Conservation (phyloP, 75 land plant species). For the Sequoia sempervirens region DNA sequence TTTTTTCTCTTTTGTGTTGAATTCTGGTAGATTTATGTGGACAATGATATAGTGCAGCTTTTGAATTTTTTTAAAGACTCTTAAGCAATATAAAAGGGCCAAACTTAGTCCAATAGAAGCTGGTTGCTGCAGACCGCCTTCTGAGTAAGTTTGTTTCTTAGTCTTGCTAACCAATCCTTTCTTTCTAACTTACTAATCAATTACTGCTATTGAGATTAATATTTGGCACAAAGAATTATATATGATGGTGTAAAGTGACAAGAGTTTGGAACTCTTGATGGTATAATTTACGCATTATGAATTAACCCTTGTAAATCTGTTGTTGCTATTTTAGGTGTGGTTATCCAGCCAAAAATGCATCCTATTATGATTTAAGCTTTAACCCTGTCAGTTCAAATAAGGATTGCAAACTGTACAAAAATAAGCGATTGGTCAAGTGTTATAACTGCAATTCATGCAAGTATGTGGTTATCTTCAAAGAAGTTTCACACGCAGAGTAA, state of each 20-base stretch:
- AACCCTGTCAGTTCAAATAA: conserved; percentile 52
- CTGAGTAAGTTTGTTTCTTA: conserved; percentile 37
- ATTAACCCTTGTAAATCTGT: background rate
- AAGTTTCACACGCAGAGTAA: background rate
- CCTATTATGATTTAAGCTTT: conserved; percentile 71
- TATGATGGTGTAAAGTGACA: background rate
- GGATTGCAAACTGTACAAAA: conserved; percentile 72
- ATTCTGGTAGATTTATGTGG: conserved; percentile 7
- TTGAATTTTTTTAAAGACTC: conserved; percentile 31
- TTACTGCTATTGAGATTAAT: background rate
- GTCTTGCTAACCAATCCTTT: background rate
- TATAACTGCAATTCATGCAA: conserved; percentile 80
- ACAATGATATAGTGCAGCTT: conserved; percentile 10
- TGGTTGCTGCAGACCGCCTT: conserved; percentile 78
- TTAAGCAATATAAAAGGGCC: conserved; percentile 46
- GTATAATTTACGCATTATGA: background rate
- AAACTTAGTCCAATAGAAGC: conserved; percentile 66
- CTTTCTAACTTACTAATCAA: background rate
- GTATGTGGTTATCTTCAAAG: conserved; percentile 22
- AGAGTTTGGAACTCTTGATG: background rate
- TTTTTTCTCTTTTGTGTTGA: background rate
- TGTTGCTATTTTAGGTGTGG: conserved; percentile 50
- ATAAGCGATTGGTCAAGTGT: conserved; percentile 47
- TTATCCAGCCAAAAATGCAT: conserved; percentile 64
- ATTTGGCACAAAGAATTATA: background rate